A percentile compares a stretch with the other conserved stretches of the same genome.
Conservation (phyloP, 1,284 basidiomycete species). For the Filobasidium uniguttulatum region DNA sequence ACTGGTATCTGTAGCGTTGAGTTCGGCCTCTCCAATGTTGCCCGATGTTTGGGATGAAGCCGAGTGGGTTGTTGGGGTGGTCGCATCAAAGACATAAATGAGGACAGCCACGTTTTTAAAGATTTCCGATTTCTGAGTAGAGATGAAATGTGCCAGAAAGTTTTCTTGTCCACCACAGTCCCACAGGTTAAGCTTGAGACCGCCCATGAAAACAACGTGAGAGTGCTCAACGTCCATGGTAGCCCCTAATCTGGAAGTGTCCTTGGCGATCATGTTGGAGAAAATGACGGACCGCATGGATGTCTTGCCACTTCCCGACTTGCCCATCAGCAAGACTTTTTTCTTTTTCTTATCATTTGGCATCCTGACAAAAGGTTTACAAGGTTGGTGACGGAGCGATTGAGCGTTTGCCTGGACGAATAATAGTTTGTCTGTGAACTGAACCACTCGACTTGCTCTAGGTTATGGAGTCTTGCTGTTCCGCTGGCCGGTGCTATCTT, state of each 20-base stretch:
- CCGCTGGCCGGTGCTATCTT: too few relatives aligned
- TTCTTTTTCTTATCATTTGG: slow-evolving; percentile 1
- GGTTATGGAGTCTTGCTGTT: too few relatives aligned
- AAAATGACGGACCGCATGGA: slow-evolving; percentile 99
- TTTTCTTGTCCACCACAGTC: slow-evolving; percentile 97
- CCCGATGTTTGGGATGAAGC: not conserved
- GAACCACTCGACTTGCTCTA: too few relatives aligned
- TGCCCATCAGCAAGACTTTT: slow-evolving; percentile 78
- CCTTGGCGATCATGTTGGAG: slow-evolving; percentile 82
- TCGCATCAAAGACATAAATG: slow-evolving; percentile 96
- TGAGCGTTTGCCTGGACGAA: too few relatives aligned
- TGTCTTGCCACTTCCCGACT: slow-evolving; percentile 64
- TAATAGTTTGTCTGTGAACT: too few relatives aligned
- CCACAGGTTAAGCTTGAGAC: slow-evolving; percentile 60
- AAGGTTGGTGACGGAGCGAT: not conserved
- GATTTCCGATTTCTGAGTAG: slow-evolving; percentile 75
- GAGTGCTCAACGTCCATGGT: slow-evolving; percentile 98
- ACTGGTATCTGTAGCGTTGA: not conserved
- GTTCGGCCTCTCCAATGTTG: not conserved
- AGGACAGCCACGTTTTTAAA: slow-evolving; percentile 92
- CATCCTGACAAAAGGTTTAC: not conserved
- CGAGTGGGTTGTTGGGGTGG: slow-evolving; percentile 29
- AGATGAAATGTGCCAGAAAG: slow-evolving; percentile 93
- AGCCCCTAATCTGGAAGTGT: slow-evolving; percentile 81
- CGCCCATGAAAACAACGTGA: slow-evolving; percentile 85